Conservation (phyloP, 2,329 filamentous ascomycete species). For the Fusarium sp. region DNA sequence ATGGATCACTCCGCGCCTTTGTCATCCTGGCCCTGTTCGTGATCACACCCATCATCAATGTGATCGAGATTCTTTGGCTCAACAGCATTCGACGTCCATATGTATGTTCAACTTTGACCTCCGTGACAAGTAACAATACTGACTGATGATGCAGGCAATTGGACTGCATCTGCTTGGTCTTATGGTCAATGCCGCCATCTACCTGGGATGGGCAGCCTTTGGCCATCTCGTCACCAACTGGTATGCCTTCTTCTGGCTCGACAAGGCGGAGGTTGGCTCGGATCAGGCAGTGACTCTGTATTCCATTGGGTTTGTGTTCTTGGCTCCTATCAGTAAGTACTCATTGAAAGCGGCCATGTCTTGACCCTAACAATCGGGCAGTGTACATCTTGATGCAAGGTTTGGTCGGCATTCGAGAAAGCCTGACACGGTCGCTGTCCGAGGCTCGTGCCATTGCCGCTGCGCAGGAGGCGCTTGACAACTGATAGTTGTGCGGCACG, state of each 20-base stretch:
- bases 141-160: constrained; percentile 54
- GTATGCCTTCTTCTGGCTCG: constrained; percentile 64
- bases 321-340: constrained; percentile 59
- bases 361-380: constrained; percentile 42
- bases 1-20: constrained; percentile 61
- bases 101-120: constrained; percentile 50
- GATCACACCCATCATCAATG: constrained; percentile 57
- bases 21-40: constrained; percentile 60
- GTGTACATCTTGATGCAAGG: constrained; percentile 64
- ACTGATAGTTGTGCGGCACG: constrained; percentile 11
- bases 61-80: constrained; percentile 60
- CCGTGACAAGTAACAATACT: not conserved
- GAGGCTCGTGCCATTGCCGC: constrained; percentile 42
- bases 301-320: constrained; percentile 57
- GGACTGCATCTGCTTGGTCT: constrained; percentile 57
- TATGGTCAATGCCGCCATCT: constrained; percentile 55
- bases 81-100: constrained; percentile 66
- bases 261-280: constrained; percentile 57
- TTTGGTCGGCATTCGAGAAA: constrained; percentile 62
- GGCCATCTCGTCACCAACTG: constrained; percentile 60
- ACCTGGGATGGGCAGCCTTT: constrained; percentile 62
- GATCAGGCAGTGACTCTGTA: constrained; percentile 59
- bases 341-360: not conserved
- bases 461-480: constrained; percentile 39
- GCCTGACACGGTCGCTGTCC: constrained; percentile 46